Evolutionary conservation across 345 rosid species (phyloP), one percentile per base, ranked within the genome.

Genomic region (Raphanus raphanistrum): DNA sequence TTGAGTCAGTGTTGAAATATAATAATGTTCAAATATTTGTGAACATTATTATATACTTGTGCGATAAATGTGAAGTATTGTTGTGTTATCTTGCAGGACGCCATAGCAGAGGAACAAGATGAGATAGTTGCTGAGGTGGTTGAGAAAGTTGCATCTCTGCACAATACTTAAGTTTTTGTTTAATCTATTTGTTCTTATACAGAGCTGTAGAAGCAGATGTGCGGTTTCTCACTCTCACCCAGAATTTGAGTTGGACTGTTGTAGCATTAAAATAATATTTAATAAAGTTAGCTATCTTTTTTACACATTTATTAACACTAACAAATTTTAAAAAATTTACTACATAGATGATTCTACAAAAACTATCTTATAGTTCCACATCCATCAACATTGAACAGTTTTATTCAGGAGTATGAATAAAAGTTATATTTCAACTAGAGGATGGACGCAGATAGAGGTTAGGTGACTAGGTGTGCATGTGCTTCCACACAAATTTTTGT

Each of bases 71-170:
- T 36, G 12, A 50, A 68, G 52, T 29, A 36, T 54, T 59, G 45
- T 21, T 35, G 8, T 41, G 33, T 29, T 65, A 31, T 48, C 45
- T 66, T n/a, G 62, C 68, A 81, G 83, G 88, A 83, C 15, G 63
- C 83, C 5, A 85, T 89, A 28, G 31, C 79, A 3, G 97, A 90
- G 84, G 79, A 68, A 63, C 75, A 36, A 55, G 76, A 74, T 41
- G 92, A 89, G 79, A 65, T 73, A 8, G 82, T 84, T 82, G 62
- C 21, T 21, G 21, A 21, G 21, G 21, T 21, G 21, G 21, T 90
- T 45, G 81, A 71, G 58, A 86, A 82, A 85, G 77, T 94, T 74
- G 88, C 86, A 36, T 73, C 81, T 15, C 82, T 89, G 60, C 81
- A 82, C 67, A 70, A 83, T 17, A 52, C 59, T 52, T 52, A 16